Base-by-base conservation (phyloP, 345 rosid genomes). In the Gynandropsis gynandra region DNA sequence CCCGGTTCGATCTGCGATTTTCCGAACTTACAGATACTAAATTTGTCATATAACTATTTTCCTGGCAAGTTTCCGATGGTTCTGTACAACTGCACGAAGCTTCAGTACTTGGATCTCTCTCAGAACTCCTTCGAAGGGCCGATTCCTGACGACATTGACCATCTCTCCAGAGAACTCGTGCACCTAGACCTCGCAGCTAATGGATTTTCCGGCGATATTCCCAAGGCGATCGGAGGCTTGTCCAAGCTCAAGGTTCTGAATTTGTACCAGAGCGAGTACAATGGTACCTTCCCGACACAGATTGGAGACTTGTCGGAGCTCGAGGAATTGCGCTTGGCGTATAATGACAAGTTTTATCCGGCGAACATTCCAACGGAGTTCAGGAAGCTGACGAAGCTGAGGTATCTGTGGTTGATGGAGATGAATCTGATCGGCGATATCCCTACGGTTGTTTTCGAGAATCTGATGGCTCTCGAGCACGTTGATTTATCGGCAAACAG, bases 231-330 rank as follows among this genome's bases (percentile, higher is more conserved):
- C 1, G 88, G 86, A 15, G 51, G 56, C 14, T 35, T 92, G 12
- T 12, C 74, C 3, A 60, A 69, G 61, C 64, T 92, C 59, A 74
- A 44, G 34, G 50, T 46, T 1, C 15, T 92, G 58, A 0, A 38
- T 36, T 68, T 84, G 0, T 15, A 63, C 71, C 47, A 15, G 54
- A 80, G 75, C 42, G 61, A 61, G 48, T 87, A 78, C 79, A 55
- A 80, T 5, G 95, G 96, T 2, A 82, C 85, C 3, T 76, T 87
- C 58, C 98, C 98, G 0, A 69, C 64, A 71, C 93, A 84, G 70
- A 87, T 90, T 17, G 84, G 87, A 0, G 65, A 80, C 68, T 67
- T 90, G 45, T 36, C 60, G 7, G 79, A 82, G 59, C 85, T 90
- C 21, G 82, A 76, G 52, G 18, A 35, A 0, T 65, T 87, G 50